A percentile compares a stretch with the other conserved stretches of the same genome.
Evolutionary conservation across 352 stramenopile genomes (phyloP).

Genomic region (Phytophthora rubi): DNA sequence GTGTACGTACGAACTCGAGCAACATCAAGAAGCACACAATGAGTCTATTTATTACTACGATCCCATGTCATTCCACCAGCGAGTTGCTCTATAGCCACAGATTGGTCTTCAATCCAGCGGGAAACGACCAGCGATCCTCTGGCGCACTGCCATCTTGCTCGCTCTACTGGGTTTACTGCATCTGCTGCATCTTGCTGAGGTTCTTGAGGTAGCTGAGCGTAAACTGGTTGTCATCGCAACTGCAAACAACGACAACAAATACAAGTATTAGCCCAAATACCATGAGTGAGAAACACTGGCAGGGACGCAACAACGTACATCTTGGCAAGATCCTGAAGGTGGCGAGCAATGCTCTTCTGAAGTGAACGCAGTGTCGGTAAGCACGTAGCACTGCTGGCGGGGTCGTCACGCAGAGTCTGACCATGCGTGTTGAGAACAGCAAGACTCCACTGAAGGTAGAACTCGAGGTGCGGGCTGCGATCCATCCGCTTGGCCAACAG

Average conservation of each 20-base stretch:
- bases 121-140: slow-evolving; percentile 28
- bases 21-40: slow-evolving; percentile 32
- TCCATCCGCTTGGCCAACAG: slow-evolving; percentile 94
- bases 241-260: slow-evolving; percentile 31
- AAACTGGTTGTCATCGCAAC: slow-evolving; percentile 92
- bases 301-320: slow-evolving; percentile 61
- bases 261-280: slow-evolving; percentile 24
- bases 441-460: slow-evolving; percentile 97
- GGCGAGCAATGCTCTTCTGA: slow-evolving; percentile 86
- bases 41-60: slow-evolving; percentile 64
- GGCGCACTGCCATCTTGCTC: slow-evolving; percentile 33
- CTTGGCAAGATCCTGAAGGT: slow-evolving; percentile 86
- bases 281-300: neutral
- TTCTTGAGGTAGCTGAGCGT: slow-evolving; percentile 86
- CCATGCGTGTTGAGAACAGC: slow-evolving; percentile 95
- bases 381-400: slow-evolving; percentile 66
- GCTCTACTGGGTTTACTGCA: slow-evolving; percentile 41
- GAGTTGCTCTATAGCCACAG: neutral
- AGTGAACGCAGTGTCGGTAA: slow-evolving; percentile 84
- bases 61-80: slow-evolving; percentile 15
- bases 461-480: slow-evolving; percentile 96
- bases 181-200: slow-evolving; percentile 62
- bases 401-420: slow-evolving; percentile 78
- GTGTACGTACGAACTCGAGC: slow-evolving; percentile 14
- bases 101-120: neutral